phyloP scores from a whole-genome alignment of 2,329 filamentous ascomycete species.

The Monosporascus sp. region DNA sequence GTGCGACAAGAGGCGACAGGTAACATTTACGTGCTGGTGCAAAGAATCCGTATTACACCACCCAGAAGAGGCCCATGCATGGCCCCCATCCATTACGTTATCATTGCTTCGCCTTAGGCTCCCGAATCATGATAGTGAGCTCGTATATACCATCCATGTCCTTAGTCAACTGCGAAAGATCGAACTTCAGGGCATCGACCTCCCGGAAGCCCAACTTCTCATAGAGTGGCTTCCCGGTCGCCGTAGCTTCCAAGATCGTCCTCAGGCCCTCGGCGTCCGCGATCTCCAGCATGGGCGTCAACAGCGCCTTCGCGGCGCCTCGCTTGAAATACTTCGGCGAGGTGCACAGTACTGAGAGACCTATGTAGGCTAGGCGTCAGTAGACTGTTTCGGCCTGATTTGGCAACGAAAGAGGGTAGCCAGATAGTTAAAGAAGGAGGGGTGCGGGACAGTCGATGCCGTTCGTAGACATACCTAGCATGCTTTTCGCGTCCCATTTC shows the following conservation, averaged over 20 bases:
- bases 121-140: constrained; percentile 24
- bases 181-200: constrained; percentile 25
- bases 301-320: constrained; percentile 28
- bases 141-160: constrained; percentile 9
- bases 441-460: background rate
- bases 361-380: constrained; percentile 12
- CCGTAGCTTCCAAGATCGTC: constrained; percentile 34
- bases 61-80: too few species aligned
- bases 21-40: too few species aligned
- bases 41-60: too few species aligned
- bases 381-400: too few species aligned
- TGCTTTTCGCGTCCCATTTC: constrained; percentile 25
- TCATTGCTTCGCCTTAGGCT: constrained; percentile 10
- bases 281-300: constrained; percentile 28
- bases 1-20: too few species aligned
- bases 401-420: too few species aligned
- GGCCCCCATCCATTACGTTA: background rate
- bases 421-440: background rate
- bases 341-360: constrained; percentile 30
- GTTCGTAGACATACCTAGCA: constrained; percentile 22
- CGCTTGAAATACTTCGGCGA: constrained; percentile 28
- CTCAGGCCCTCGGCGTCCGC: constrained; percentile 28
- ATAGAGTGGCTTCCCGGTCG: constrained; percentile 30
- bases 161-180: constrained; percentile 14
- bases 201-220: constrained; percentile 30